Evolutionary conservation across 805 yeast genomes (phyloP), one percentile per base, ranked within the genome.

Genomic region (Starmera quercuum): DNA sequence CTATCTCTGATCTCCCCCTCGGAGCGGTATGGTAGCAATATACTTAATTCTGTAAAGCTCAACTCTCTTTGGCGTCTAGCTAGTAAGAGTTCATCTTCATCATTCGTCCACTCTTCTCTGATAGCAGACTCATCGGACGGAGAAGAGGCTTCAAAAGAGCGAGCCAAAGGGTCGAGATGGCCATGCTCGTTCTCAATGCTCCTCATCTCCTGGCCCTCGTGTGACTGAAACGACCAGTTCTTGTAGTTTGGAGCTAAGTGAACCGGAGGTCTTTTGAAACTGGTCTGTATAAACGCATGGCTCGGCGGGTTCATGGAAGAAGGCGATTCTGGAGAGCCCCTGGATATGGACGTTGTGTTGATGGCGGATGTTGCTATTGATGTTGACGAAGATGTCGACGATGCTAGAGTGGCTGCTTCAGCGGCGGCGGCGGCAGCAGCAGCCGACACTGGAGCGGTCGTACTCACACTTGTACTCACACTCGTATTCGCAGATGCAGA

Each of bases 1-100:
- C 92, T 65, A 25, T 69, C 56, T 64, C 73, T 66, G 28, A 86
- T 86, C 45, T 84, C 92, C n/a, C 65, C 65, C 51, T 82, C 87
- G 0, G 92, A 67, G 42, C 85, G 71, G 37, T 69, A 71, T 12
- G 92, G 90, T 28, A 86, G 61, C 33, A 86, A 57, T 22, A 85
- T 78, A 12, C 81, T 69, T 25, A 86, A 61, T 56, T 86, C 95
- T 13, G 79, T 81, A 47, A 81, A 67, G 22, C 81, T 71, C 26
- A 86, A 58, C 35, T 79, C 80, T 42, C 76, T 61, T 32, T 71
- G 60, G 8, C 73, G 57, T 33, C 82, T 63, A 38, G 72, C 64
- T 28, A 74, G 46, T 25, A 85, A 54, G 23, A 75, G 52, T 40
- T 78, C 82, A 56, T 85, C 95, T 55, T 85, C 95, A 33, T 83